Base-by-base conservation (phyloP, 2,329 filamentous ascomycete genomes). In the Didymosphaeria variabile region DNA sequence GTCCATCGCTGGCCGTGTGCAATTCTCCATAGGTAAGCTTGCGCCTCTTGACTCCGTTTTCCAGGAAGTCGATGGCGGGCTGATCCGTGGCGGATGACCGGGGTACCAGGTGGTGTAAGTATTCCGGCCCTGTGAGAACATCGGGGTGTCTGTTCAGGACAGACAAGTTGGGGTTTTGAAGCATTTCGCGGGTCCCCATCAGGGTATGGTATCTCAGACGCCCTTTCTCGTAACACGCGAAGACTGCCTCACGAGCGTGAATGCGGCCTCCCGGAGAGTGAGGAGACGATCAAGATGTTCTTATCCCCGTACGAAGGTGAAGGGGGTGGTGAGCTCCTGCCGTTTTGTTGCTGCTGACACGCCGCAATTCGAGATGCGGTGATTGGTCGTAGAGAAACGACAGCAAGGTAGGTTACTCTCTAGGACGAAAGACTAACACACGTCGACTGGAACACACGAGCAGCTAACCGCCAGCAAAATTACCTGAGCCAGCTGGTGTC, bases 21-120 rank as follows among this genome's bases (percentile, higher is more conserved):
- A 95, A 80, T 45, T 88, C 78, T 10, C 73, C 58, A 72, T 94
- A 96, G 0, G 88, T 87, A 46, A 91, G 73, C 1, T 72, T 79
- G 10, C 76, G 78, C 31, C 79, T 79, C 31, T 71, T 72, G 31
- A 82, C 84, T 65, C 85, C 80, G 47, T 80, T 67, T 60, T 82
- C 78, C 32, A 87, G 81, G 71, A 88, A 91, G 59, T 93, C 90
- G 63, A 94, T 84, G 8, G 91, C 91, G 6, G 72, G 59, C 29
- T 54, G 68, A 49, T 77, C 68, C 26, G 71, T 62, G n/a, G 75
- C 62, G 38, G 79, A 68, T 29, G 75, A 66, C 58, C 70, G 71
- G 29, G 81, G 77, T 52, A 95, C 86, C 8, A 97, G 83, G 10
- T 91, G 77, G 74, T 90, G 88, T 21, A 90, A 81, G 19, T 88